Conservation (phyloP, 2,329 filamentous ascomycete species). For the Penicillium decumbens region DNA sequence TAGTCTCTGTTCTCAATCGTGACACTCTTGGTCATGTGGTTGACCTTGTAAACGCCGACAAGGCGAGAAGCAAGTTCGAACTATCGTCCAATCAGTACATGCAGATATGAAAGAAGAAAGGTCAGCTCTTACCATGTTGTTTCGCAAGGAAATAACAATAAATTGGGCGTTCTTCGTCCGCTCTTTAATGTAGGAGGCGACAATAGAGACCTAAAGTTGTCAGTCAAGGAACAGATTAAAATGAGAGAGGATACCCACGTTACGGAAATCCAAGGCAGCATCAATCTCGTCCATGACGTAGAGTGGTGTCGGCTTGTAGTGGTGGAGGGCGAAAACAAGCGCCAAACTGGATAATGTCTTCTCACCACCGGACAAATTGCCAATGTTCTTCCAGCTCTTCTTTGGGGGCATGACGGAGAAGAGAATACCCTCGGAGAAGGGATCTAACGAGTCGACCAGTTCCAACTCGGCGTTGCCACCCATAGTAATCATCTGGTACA, state of each 20-base stretch:
- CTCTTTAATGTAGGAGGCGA: conserved; percentile 98
- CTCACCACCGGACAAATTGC: conserved; percentile 90
- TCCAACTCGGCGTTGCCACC: conserved; percentile 97
- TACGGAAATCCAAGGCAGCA: conserved; percentile 93
- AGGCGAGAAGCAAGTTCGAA: conserved; percentile 95
- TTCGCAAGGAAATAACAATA: conserved; percentile 93
- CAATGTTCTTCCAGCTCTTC: conserved; percentile 99
- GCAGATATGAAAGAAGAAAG: background rate
- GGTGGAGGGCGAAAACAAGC: conserved; percentile 94
- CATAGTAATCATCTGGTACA: conserved; percentile 99
- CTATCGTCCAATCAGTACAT: conserved; percentile 22
- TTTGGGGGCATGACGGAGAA: conserved; percentile 99
- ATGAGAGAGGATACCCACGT: conserved; percentile 60
- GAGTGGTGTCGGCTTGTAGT: conserved; percentile 94
- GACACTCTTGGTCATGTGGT: conserved; percentile 94
- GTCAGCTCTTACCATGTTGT: conserved; percentile 71
- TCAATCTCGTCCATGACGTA: conserved; percentile 99
- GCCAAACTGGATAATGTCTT: conserved; percentile 93
- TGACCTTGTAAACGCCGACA: conserved; percentile 98
- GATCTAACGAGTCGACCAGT: conserved; percentile 90
- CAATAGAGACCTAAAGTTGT: conserved; percentile 73
- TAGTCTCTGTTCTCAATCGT: conserved; percentile 83
- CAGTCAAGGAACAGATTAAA: conserved; percentile 4
- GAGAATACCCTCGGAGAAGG: conserved; percentile 92
- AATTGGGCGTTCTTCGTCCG: conserved; percentile 98